Evolutionary conservation across 768 basidiomycete species (phyloP), one percentile per base, ranked within the genome.

Genomic region (Tricholoma flavovirens): DNA sequence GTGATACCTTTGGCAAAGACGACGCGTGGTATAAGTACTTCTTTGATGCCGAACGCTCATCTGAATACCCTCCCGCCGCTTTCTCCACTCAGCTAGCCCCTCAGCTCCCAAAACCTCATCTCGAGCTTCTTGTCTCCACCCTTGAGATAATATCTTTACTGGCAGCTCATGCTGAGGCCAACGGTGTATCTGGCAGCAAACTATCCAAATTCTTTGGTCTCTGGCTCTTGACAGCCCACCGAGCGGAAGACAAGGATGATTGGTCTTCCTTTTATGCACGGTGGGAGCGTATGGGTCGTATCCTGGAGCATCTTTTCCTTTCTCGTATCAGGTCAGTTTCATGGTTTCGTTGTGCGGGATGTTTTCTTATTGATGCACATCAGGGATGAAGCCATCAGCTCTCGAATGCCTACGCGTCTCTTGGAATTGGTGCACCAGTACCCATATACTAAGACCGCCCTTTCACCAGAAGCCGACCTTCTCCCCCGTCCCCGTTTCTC

Each of bases 221-320:
- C 49, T 92, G 90, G 90, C 69, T 91, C 19, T 70, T 92, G 12
- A 71, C 79, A 3, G 66, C 77, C 1, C 73, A 75, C 36, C 73
- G 79, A 24, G 71, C 75, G 3, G 75, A 78, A 42, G 70, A 72
- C 9, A 75, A 71, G 1, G 84, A 87, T 50, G 80, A 83, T 53
- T 89, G 83, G 84, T 55, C 67, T 11, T 66, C 75, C 8, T 90
- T 91, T 65, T 92, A 91, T 64, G 72, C 74, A 4, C 77, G 85
- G 29, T 92, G 90, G 90, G 87, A 92, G 61, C 75, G 77, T 26
- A 79, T 82, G 8, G 90, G 87, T 29, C 75, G 88, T 19, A 79
- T 87, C 40, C 64, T 91, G 50, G 90, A 91, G 61, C 90, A 92
- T 70, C 56, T 92, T 7, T 89, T 91, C 70, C 74, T 92, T 54